Conservation (phyloP, 2,329 filamentous ascomycete genomes). For the Venturia asperata region DNA sequence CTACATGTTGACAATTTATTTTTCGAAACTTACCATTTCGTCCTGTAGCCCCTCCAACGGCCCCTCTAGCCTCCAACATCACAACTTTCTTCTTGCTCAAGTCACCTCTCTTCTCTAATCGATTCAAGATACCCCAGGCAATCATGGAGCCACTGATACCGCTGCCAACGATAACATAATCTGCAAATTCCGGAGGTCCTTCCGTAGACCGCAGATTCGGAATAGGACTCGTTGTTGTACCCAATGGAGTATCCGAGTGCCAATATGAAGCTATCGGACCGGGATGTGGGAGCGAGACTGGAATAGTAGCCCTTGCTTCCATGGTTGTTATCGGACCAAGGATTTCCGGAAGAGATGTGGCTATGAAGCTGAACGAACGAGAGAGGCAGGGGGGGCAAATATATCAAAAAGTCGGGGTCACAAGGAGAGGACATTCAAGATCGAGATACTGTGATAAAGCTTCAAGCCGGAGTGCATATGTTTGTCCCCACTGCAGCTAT, state of each 20-base stretch:
- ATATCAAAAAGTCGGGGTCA: background rate
- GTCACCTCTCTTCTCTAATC: conserved; percentile 41
- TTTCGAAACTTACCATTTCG: conserved; percentile 30
- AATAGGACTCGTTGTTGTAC: conserved; percentile 38
- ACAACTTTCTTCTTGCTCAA: conserved; percentile 42
- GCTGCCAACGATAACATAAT: conserved; percentile 66
- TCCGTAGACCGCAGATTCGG: conserved; percentile 61
- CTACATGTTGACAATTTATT: background rate
- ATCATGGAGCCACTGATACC: conserved; percentile 61
- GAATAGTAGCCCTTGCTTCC: conserved; percentile 13
- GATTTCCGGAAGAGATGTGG: background rate
- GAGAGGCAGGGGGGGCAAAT: background rate
- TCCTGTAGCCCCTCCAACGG: conserved; percentile 75
- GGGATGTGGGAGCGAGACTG: conserved; percentile 47
- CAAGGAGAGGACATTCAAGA: background rate
- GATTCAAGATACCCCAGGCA: conserved; percentile 18
- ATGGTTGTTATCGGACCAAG: background rate
- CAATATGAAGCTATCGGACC: conserved; percentile 63
- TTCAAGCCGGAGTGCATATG: background rate
- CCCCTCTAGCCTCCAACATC: conserved; percentile 70
- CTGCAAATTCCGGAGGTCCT: conserved; percentile 54
- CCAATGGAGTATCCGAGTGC: conserved; percentile 58
- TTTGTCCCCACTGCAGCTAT: background rate
- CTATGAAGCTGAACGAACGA: background rate
- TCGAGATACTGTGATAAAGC: too few species aligned